Evolutionary conservation across 2,329 filamentous ascomycete genomes (phyloP).

Genomic region (Aspergillus sp.): DNA sequence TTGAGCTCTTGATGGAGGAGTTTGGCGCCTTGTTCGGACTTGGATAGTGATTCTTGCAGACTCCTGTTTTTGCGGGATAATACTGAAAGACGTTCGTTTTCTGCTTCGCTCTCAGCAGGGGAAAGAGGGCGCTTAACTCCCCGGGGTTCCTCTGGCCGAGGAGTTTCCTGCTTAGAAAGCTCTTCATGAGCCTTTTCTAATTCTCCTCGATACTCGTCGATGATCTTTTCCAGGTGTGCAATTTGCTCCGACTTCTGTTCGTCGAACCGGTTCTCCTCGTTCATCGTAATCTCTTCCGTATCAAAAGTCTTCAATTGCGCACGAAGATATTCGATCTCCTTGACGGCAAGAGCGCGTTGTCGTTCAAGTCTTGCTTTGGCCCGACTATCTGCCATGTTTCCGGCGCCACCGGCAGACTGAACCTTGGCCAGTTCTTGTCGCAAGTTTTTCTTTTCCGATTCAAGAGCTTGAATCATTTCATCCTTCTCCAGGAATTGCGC

Average conservation of each 20-base stretch:
- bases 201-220: slow-evolving; percentile 80
- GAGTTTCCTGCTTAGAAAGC: slow-evolving; percentile 57
- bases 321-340: slow-evolving; percentile 89
- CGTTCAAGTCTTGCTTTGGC: slow-evolving; percentile 70
- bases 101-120: slow-evolving; percentile 47
- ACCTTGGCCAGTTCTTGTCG: slow-evolving; percentile 64
- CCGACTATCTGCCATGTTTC: slow-evolving; percentile 55
- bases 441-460: slow-evolving; percentile 61
- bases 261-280: slow-evolving; percentile 67
- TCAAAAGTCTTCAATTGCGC: slow-evolving; percentile 87
- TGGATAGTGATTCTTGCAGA: slow-evolving; percentile 68
- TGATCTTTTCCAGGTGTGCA: slow-evolving; percentile 72
- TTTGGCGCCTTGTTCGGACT: slow-evolving; percentile 61
- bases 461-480: slow-evolving; percentile 62
- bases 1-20: slow-evolving; percentile 70
- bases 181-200: slow-evolving; percentile 67
- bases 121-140: slow-evolving; percentile 60
- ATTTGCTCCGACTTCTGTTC: slow-evolving; percentile 67
- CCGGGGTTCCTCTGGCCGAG: slow-evolving; percentile 33
- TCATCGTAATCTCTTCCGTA: slow-evolving; percentile 78
- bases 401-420: slow-evolving; percentile 43
- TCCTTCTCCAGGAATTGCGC: slow-evolving; percentile 73
- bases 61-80: slow-evolving; percentile 81
- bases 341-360: slow-evolving; percentile 75
- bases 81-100: slow-evolving; percentile 69